These are phyloP conservation scores for Aspergillus terreus DNA, from an alignment of 2,329 filamentous ascomycete genomes.

Conservation along the genomic window DNA sequence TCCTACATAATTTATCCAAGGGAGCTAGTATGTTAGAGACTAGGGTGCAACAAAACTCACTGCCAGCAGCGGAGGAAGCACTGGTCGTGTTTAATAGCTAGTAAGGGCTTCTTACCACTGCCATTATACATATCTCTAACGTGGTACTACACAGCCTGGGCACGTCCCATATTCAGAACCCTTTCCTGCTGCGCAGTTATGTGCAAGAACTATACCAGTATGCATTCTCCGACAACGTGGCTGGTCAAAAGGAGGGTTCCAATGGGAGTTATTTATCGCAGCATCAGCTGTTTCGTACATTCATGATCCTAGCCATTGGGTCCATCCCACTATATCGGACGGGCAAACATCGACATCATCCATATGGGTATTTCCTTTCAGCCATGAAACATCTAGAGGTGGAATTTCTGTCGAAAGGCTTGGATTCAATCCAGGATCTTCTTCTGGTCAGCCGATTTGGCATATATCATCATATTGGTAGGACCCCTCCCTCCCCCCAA, in stretches of 20 bases:
- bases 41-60: slow-evolving; percentile 9
- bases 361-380: slow-evolving; percentile 40
- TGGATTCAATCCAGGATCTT: slow-evolving; percentile 39
- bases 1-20: slow-evolving; percentile 13
- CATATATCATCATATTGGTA: slow-evolving; percentile 43
- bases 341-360: slow-evolving; percentile 30
- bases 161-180: slow-evolving; percentile 20
- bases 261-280: neutral
- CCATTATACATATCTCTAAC: too few relatives aligned
- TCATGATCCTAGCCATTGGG: slow-evolving; percentile 39
- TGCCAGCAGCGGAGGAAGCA: slow-evolving; percentile 12
- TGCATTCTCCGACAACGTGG: slow-evolving; percentile 12
- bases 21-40: slow-evolving; percentile 7
- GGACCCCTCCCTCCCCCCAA: neutral
- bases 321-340: slow-evolving; percentile 33
- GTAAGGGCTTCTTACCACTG: slow-evolving; percentile 6
- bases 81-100: slow-evolving; percentile 17
- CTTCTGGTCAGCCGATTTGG: slow-evolving; percentile 41
- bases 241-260: neutral
- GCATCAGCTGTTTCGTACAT: slow-evolving; percentile 34
- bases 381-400: slow-evolving; percentile 31
- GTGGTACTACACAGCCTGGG: slow-evolving; percentile 5
- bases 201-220: slow-evolving; percentile 15
- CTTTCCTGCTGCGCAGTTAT: slow-evolving; percentile 24
- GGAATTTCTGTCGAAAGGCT: slow-evolving; percentile 28